Evolutionary conservation across 2,329 filamentous ascomycete genomes (phyloP), one percentile per base, ranked within the genome.

Genomic region (Penicillium nordicum): DNA sequence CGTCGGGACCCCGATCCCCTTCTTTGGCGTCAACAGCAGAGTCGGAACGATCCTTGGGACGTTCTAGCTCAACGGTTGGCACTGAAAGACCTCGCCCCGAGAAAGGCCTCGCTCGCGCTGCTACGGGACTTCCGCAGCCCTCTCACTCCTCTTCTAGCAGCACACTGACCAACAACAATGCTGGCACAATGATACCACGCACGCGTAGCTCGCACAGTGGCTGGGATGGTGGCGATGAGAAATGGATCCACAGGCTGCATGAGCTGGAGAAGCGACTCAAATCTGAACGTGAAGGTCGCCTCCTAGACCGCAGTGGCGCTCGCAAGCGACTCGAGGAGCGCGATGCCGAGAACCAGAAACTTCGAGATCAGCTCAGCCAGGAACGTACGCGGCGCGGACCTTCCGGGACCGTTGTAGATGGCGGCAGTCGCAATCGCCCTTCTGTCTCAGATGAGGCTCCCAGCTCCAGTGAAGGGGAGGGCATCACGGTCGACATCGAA

Each of bases 211-310:
- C 63, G 23, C 57, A 62, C 5, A 55, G 55, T 21, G 50, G 58
- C 32, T 66, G 60, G 61, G 70, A 75, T 10, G 67, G 79, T 38
- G 88, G 93, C 64, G 87, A 89, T 37, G 69, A 72, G 62, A 85
- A 88, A 63, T 96, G 91, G 90, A 86, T 95, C 62, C 84, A 96
- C 61, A 80, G 94, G 7, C 80, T 97, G 34, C 86, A 90, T 55
- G 92, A 97, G 70, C 79, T 97, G 64, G 94, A 99, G 78, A 83
- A 88, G 63, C 85, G 95, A 65, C 80, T 99, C 18, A 96, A 96
- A 73, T 87, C 89, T 44, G 94, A 99, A 76, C 80, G 94, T 14
- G 94, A 97, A 74, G 92, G 87, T 1, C 80, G 94, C 43, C 79
- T 95, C 51, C 79, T 96, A 56, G 94, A 99, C 75, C 85, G 94